Percentiles rank a stretch among this genome's conserved stretches.
Evolutionary conservation across 371 early-diverging fungal species (phyloP).

Genomic region (Actinomortierella wolfii): DNA sequence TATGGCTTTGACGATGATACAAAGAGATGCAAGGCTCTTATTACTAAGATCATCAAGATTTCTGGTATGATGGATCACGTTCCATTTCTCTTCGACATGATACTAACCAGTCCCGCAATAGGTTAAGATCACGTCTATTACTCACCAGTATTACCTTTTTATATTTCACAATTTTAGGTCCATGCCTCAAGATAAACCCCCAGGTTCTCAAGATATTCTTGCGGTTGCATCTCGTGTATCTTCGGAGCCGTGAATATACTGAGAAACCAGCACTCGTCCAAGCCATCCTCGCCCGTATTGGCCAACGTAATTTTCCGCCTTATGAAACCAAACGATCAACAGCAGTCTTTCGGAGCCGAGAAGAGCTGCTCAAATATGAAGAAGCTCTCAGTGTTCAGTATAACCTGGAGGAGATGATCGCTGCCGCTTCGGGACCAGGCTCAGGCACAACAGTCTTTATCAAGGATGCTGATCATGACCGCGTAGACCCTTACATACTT

Average conservation of each 20-base stretch:
- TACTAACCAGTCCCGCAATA: no score
- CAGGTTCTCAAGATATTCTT: constrained; percentile 44
- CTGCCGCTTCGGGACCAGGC: constrained; percentile 36
- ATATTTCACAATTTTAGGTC: constrained; percentile 25
- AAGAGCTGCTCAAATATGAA: constrained; percentile 61
- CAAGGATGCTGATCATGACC: constrained; percentile 22
- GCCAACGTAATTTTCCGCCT: constrained; percentile 59
- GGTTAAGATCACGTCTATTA: no score
- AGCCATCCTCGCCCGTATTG: constrained; percentile 62
- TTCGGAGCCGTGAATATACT: constrained; percentile 45
- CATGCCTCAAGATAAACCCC: constrained; percentile 49
- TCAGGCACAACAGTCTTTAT: constrained; percentile 29
- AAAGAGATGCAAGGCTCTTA: constrained; percentile 28
- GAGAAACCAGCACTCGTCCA: constrained; percentile 49
- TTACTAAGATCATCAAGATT: constrained; percentile 37
- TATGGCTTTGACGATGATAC: constrained; percentile 10
- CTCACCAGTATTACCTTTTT: no score
- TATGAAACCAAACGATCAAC: constrained; percentile 57
- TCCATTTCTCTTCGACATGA: no score
- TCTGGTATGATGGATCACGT: constrained; percentile 47
- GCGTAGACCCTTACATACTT: background rate
- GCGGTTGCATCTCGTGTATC: constrained; percentile 58
- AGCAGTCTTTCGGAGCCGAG: constrained; percentile 55
- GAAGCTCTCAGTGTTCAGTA: constrained; percentile 49
- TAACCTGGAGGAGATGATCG: constrained; percentile 41